Evolutionary conservation across 176 grass and related monocot species (phyloP).

Genomic region (Rhynchospora breviuscula): DNA sequence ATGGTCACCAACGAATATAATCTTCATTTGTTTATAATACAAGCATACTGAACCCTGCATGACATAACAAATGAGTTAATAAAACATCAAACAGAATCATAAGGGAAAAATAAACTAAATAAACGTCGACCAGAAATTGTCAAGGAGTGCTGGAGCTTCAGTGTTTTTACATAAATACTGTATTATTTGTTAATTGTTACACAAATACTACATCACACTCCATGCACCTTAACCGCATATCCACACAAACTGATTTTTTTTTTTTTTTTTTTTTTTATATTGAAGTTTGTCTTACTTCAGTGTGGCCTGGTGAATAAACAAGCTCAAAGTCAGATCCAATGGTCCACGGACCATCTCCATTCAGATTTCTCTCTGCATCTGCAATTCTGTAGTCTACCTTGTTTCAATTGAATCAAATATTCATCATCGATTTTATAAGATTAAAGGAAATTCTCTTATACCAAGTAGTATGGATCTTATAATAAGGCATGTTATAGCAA

Average conservation of each 20-base stretch:
- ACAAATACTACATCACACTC: no score
- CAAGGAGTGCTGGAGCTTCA: not conserved
- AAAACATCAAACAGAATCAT: not conserved
- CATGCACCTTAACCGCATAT: no score
- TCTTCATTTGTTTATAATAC: not conserved
- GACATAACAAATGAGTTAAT: not conserved
- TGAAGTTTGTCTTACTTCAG: slow-evolving; percentile 40
- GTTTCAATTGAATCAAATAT: slow-evolving; percentile 16
- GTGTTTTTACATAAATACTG: no score
- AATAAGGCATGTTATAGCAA: not conserved
- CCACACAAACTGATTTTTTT: no score
- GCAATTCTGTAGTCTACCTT: slow-evolving; percentile 48
- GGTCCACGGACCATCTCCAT: slow-evolving; percentile 74
- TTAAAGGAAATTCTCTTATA: slow-evolving; percentile 2
- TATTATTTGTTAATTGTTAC: no score
- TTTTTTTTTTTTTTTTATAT: not conserved
- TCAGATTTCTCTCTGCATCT: slow-evolving; percentile 66
- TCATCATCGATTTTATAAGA: not conserved
- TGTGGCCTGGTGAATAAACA: slow-evolving; percentile 81
- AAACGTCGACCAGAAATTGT: not conserved
- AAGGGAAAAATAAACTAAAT: not conserved
- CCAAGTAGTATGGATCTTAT: not conserved
- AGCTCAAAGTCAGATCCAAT: slow-evolving; percentile 58
- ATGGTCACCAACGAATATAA: not conserved
- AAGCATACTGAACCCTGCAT: not conserved